Conservation (phyloP, 2,329 filamentous ascomycete genomes). For the Phyllosticta citriasiana region DNA sequence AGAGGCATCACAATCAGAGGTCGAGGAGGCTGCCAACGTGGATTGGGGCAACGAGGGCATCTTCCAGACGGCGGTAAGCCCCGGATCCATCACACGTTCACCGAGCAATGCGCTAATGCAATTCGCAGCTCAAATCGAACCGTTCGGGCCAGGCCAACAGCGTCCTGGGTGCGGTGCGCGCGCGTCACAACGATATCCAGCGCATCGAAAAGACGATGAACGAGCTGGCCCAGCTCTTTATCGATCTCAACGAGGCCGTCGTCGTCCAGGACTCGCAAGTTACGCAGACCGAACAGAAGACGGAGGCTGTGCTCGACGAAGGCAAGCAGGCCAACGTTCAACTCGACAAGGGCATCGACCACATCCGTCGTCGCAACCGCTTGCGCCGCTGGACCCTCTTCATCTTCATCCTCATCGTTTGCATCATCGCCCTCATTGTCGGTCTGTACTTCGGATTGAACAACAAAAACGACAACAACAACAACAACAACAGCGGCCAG, state of each 20-base stretch:
- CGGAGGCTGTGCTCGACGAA: slow-evolving; percentile 54
- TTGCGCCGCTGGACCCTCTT: slow-evolving; percentile 74
- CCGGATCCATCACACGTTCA: not conserved
- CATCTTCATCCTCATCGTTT: slow-evolving; percentile 40
- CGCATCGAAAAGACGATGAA: slow-evolving; percentile 66
- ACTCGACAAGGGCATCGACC: slow-evolving; percentile 56
- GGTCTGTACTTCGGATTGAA: slow-evolving; percentile 39
- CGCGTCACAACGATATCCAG: slow-evolving; percentile 74
- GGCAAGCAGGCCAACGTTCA: slow-evolving; percentile 60
- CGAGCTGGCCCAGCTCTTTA: slow-evolving; percentile 61
- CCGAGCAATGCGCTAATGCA: not conserved
- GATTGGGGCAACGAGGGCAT: slow-evolving; percentile 73
- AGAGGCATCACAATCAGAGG: slow-evolving; percentile 64
- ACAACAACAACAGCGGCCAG: not conserved
- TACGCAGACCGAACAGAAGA: slow-evolving; percentile 52
- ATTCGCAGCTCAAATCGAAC: slow-evolving; percentile 58
- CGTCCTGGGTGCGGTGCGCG: slow-evolving; percentile 67
- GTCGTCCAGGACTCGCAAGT: slow-evolving; percentile 61
- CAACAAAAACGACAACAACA: slow-evolving; percentile 13
- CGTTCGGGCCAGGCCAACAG: slow-evolving; percentile 62
- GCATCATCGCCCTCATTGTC: slow-evolving; percentile 40
- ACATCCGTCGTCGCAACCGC: slow-evolving; percentile 57
- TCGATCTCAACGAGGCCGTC: slow-evolving; percentile 64
- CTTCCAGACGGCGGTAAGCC: slow-evolving; percentile 67
- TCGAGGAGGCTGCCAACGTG: slow-evolving; percentile 55